Conservation (phyloP, 202 grass and related monocot genomes). For the Bolboschoenoplectus hybrid region DNA sequence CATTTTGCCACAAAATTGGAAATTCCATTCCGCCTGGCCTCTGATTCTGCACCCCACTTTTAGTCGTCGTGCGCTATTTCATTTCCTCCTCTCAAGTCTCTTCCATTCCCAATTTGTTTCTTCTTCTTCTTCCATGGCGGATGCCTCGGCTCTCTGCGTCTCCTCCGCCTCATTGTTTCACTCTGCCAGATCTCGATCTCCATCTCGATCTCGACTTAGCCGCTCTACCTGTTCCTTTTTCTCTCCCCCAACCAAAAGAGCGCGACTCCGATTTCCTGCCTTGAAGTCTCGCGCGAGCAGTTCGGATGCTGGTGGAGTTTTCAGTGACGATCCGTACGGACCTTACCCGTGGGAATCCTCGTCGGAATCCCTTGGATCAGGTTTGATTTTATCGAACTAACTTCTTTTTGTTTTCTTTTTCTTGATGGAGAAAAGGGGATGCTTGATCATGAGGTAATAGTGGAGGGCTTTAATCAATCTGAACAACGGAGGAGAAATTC, state of each 20-base stretch:
- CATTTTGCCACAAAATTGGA: neutral
- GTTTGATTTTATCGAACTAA: conserved; percentile 42
- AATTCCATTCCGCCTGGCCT: conserved; percentile 34
- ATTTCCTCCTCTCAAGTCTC: neutral
- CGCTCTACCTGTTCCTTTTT: conserved; percentile 37
- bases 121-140: conserved; percentile 56
- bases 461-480: neutral
- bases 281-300: conserved; percentile 51
- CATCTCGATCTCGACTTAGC: conserved; percentile 25
- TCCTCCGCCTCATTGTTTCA: conserved; percentile 48
- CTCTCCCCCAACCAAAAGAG: conserved; percentile 35
- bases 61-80: conserved; percentile 25
- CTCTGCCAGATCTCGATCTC: conserved; percentile 47
- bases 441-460: conserved; percentile 16
- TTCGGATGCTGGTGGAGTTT: conserved; percentile 50
- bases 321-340: conserved; percentile 74
- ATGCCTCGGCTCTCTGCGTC: conserved; percentile 61
- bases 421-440: conserved; percentile 16
- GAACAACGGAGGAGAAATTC: neutral
- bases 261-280: neutral
- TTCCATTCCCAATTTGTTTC: conserved; percentile 40
- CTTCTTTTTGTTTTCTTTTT: conserved; percentile 29
- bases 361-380: conserved; percentile 52
- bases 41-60: conserved; percentile 36
- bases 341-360: conserved; percentile 93